phyloP scores from a whole-genome alignment of 139 green algal species.

The Chlamydomonas schloesseri region DNA sequence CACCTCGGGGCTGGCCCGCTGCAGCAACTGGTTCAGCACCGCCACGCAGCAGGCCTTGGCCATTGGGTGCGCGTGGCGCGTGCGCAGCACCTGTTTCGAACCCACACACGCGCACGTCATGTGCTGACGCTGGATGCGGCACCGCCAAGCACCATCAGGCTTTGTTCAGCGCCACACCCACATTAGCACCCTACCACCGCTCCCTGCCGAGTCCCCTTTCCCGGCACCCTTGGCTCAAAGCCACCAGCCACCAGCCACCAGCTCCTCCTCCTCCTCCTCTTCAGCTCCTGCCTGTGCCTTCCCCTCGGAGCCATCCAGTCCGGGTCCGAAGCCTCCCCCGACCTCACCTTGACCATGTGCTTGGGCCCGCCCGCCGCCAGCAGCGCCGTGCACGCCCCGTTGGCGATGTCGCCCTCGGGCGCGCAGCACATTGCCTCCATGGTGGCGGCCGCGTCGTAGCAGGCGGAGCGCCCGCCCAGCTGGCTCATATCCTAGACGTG shows the following conservation, averaged over 20 bases:
- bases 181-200: too few species aligned
- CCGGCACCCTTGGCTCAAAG: too few species aligned
- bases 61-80: slow-evolving; percentile 56
- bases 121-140: too few species aligned
- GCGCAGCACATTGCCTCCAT: slow-evolving; percentile 47
- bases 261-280: too few species aligned
- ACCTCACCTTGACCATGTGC: slow-evolving; percentile 45
- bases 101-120: too few species aligned
- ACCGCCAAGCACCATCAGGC: too few species aligned
- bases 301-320: too few species aligned
- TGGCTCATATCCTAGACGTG: slow-evolving; percentile 50
- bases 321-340: too few species aligned
- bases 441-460: slow-evolving; percentile 41
- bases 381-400: slow-evolving; percentile 33
- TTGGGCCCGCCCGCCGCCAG: not conserved
- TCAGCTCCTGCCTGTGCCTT: too few species aligned
- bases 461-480: slow-evolving; percentile 54
- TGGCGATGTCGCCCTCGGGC: slow-evolving; percentile 33
- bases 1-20: not conserved
- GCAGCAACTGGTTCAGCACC: slow-evolving; percentile 55
- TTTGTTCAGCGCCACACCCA: too few species aligned
- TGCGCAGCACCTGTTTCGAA: slow-evolving; percentile 51
- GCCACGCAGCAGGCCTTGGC: slow-evolving; percentile 37
- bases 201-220: too few species aligned
- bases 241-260: too few species aligned